Conservation (phyloP, 768 basidiomycete species). For the Hygrocybe coccinea region DNA sequence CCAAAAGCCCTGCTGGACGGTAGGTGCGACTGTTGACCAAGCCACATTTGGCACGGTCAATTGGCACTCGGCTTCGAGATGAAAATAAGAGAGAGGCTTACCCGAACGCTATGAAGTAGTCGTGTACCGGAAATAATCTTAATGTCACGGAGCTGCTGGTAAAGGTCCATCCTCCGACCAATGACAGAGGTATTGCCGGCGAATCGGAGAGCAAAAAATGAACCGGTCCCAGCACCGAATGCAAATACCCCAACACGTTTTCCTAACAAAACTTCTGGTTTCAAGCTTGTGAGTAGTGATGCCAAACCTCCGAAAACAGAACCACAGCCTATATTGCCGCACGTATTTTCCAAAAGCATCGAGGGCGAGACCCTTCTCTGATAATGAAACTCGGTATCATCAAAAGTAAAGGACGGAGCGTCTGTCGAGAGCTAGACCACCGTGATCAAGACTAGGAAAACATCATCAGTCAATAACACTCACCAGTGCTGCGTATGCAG, state of each 20-base stretch:
- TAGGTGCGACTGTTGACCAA: too few relatives aligned
- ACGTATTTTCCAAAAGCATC: neutral
- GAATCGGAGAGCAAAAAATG: neutral
- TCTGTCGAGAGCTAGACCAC: too few relatives aligned
- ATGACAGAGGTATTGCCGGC: neutral
- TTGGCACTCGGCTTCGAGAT: too few relatives aligned
- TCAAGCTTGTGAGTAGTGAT: neutral
- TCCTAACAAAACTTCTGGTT: neutral
- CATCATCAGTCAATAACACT: neutral
- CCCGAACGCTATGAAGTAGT: too few relatives aligned
- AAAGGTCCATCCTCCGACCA: neutral
- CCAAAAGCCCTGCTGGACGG: too few relatives aligned
- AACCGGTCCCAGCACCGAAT: neutral
- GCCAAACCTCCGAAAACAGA: neutral
- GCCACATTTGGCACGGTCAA: too few relatives aligned
- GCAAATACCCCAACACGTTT: neutral
- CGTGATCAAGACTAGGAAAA: too few relatives aligned
- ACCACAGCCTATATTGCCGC: neutral
- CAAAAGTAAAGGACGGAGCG: too few relatives aligned
- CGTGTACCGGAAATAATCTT: neutral
- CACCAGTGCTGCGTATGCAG: neutral
- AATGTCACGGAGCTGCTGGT: neutral
- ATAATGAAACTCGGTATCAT: conserved; percentile 6
- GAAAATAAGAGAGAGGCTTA: too few relatives aligned
- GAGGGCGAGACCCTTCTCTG: conserved; percentile 19